phyloP scores from a whole-genome alignment of 495 filamentous ascomycete genomes.

The Recurvomyces mirabilis region DNA sequence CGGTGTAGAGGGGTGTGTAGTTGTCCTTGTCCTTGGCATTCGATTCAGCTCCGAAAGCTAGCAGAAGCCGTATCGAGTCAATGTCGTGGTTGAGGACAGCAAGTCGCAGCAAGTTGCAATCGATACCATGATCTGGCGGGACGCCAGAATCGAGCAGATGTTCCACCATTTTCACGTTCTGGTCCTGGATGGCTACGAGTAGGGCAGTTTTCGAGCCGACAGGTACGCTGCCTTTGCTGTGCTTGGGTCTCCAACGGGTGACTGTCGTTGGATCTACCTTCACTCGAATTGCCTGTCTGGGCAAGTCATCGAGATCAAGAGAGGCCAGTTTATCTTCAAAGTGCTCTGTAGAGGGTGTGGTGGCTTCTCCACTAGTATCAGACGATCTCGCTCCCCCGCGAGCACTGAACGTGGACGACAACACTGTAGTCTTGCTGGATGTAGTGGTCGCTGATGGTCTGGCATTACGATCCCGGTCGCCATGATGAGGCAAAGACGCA shows the following conservation, averaged over 20 bases:
- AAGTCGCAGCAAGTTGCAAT: constrained; percentile 30
- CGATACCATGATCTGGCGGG: constrained; percentile 31
- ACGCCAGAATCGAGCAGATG: constrained; percentile 43
- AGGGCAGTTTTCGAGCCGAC: constrained; percentile 27
- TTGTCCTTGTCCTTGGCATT: constrained; percentile 34
- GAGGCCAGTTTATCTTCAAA: constrained; percentile 4
- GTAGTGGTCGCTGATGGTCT: neutral
- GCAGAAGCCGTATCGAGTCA: constrained; percentile 37
- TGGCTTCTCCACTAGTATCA: constrained; percentile 4
- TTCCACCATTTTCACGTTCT: constrained; percentile 39
- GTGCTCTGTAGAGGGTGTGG: neutral
- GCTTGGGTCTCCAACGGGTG: constrained; percentile 33
- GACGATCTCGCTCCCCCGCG: no score
- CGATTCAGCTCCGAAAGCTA: constrained; percentile 39
- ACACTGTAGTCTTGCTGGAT: neutral
- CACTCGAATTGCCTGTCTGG: constrained; percentile 4
- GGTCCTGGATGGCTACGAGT: constrained; percentile 33
- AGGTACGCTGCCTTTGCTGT: constrained; percentile 12
- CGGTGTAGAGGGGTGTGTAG: constrained; percentile 33
- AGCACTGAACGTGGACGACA: no score
- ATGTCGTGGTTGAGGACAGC: constrained; percentile 36
- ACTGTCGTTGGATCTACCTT: constrained; percentile 30
- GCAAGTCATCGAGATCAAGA: neutral
- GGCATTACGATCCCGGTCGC: neutral
- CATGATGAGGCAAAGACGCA: neutral